Evolutionary conservation across 257 asterid genomes (phyloP).

Genomic region (Solanum bulbocastanum): DNA sequence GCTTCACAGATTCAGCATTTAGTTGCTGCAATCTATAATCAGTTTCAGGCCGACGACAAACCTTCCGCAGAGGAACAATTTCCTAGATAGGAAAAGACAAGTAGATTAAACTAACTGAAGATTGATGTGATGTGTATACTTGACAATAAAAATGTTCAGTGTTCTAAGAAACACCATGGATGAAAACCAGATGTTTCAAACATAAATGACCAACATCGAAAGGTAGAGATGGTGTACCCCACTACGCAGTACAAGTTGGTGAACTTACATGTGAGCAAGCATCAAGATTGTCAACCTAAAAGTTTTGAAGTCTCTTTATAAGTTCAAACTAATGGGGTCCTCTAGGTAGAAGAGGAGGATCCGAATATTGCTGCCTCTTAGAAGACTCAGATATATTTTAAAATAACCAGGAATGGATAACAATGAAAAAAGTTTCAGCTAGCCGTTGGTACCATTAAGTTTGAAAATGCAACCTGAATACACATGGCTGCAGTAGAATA

Average conservation of each 20-base stretch:
- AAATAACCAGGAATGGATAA: background rate
- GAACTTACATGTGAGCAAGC: background rate
- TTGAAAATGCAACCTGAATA: background rate
- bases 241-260: background rate
- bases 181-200: background rate
- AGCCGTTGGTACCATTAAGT: background rate
- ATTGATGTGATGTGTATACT: background rate
- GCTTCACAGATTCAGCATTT: slow-evolving; percentile 20
- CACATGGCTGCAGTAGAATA: background rate
- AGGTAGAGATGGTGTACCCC: background rate
- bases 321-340: background rate
- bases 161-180: background rate
- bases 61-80: slow-evolving; percentile 59
- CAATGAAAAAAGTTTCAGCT: background rate
- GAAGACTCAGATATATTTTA: background rate
- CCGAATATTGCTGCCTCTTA: background rate
- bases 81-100: slow-evolving; percentile 27
- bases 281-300: background rate
- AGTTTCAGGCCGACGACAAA: slow-evolving; percentile 57
- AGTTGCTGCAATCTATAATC: slow-evolving; percentile 52
- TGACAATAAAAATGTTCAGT: background rate
- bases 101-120: background rate
- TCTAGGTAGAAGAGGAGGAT: background rate
- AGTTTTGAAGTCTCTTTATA: background rate
- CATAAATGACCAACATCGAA: background rate